Evolutionary conservation across 2,329 filamentous ascomycete species (phyloP).

Genomic region (Botrytis galanthina): DNA sequence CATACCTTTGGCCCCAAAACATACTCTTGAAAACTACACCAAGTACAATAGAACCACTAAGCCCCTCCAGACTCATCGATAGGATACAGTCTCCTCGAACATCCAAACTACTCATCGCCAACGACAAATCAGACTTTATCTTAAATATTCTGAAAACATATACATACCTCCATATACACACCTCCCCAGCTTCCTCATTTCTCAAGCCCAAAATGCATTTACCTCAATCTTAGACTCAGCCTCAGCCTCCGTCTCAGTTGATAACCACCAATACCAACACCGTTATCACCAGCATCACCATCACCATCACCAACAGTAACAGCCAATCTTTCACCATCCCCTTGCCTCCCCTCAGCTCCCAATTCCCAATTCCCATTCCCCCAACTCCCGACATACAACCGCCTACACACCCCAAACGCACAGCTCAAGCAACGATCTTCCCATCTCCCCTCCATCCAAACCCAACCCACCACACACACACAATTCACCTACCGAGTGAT

Average conservation of each 20-base stretch:
- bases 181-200: neutral
- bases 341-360: neutral
- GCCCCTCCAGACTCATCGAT: neutral
- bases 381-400: neutral
- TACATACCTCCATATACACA: neutral
- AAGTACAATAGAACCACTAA: neutral
- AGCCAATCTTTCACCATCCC: neutral
- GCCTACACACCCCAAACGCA: neutral
- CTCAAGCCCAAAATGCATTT: neutral
- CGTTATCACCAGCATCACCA: neutral
- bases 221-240: neutral
- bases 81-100: neutral
- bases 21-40: neutral
- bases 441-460: neutral
- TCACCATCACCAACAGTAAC: neutral
- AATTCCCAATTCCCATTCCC: neutral
- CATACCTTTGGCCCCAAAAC: neutral
- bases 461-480: neutral
- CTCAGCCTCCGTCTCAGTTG: neutral
- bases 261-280: neutral
- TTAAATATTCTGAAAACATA: neutral
- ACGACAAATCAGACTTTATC: neutral
- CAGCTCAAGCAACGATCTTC: conserved; percentile 17
- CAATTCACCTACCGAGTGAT: neutral
- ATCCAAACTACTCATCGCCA: neutral